Evolutionary conservation across 129 eudicot species (phyloP), one percentile per base, ranked within the genome.

Genomic region (Escallonia rubra): DNA sequence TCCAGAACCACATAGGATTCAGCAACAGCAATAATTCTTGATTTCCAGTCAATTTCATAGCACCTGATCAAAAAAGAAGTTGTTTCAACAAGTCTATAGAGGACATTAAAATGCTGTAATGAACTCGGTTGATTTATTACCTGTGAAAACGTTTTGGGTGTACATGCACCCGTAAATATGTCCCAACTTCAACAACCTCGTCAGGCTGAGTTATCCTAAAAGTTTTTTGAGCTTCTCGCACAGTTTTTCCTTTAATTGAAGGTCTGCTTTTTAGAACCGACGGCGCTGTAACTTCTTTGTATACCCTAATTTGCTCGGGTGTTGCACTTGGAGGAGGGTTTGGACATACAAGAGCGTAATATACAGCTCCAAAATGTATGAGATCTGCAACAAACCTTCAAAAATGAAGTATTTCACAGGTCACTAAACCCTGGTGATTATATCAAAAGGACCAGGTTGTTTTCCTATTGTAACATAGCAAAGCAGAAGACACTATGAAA

Each of bases 111-210:
- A 9, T 40, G 50, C 46, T 66, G 14, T 13, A 4, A 52, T n/a
- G 70, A 66, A 66, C 6, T 11, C 63, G 40, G 10, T 40, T 42
- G 9, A 23, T 23, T 23, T 23, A 63, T 69, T 76, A 94, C 99
- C 99, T 89, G 46, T 90, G 99, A 59, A 86, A 94, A 56, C 99
- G 96, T 78, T 86, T 94, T 61, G 99, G 97, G 54, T 89, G 96
- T 10, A 94, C 96, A 79, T 94, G 90, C 54, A 89, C 99, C 70
- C 99, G 85, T 59, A 94, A 73, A 76, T 94, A 94, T 2, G 80
- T 94, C 54, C 99, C 99, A 64, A 80, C 74, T 86, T 93, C 98
- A 75, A 93, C 88, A 81, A 73, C 75, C 79, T 89, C 88, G 60
- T 89, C 83, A 23, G 65, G 39, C 67, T 59, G 74, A 59, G 90